A percentile compares a stretch with the other conserved stretches of the same genome.
phyloP scores from a whole-genome alignment of 2,329 filamentous ascomycete species.

The Alternaria sp. region DNA sequence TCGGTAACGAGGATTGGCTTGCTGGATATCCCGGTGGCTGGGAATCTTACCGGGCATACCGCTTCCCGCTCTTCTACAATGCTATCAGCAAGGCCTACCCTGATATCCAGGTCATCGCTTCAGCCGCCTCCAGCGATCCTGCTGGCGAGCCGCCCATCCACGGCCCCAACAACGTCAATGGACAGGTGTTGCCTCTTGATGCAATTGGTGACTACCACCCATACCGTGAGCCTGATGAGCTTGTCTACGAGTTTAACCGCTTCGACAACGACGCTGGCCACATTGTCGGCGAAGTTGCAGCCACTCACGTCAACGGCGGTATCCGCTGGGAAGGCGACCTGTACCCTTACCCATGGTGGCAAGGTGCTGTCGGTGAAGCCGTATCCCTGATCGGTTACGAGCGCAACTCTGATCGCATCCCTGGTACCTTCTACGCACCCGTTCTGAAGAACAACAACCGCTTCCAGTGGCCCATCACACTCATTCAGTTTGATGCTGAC shows the following conservation, averaged over 20 bases:
- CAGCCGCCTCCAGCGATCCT: conserved; percentile 43
- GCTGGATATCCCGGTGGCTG: conserved; percentile 41
- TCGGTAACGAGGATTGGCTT: conserved; percentile 52
- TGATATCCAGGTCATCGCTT: conserved; percentile 47
- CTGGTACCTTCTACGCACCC: conserved; percentile 55
- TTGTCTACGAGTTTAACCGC: conserved; percentile 52
- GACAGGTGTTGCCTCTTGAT: conserved; percentile 30
- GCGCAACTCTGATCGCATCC: conserved; percentile 68
- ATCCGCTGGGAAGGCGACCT: conserved; percentile 37
- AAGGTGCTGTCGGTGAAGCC: conserved; percentile 69
- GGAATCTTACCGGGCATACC: conserved; percentile 42
- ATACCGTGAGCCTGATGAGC: conserved; percentile 55
- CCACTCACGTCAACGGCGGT: conserved; percentile 42
- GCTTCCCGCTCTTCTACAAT: conserved; percentile 45
- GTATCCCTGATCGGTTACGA: conserved; percentile 72
- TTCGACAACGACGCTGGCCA: conserved; percentile 53
- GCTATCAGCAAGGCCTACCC: conserved; percentile 47
- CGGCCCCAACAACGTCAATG: conserved; percentile 43
- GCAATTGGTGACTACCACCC: conserved; percentile 53
- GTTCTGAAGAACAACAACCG: conserved; percentile 47
- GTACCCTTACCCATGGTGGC: conserved; percentile 51
- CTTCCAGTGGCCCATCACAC: conserved; percentile 49
- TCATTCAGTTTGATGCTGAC: conserved; percentile 54
- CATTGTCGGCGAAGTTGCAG: conserved; percentile 49
- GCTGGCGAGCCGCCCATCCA: conserved; percentile 38